Base-by-base conservation (phyloP, 2,329 filamentous ascomycete species). In the Teratosphaeria pseudoeucalypti region DNA sequence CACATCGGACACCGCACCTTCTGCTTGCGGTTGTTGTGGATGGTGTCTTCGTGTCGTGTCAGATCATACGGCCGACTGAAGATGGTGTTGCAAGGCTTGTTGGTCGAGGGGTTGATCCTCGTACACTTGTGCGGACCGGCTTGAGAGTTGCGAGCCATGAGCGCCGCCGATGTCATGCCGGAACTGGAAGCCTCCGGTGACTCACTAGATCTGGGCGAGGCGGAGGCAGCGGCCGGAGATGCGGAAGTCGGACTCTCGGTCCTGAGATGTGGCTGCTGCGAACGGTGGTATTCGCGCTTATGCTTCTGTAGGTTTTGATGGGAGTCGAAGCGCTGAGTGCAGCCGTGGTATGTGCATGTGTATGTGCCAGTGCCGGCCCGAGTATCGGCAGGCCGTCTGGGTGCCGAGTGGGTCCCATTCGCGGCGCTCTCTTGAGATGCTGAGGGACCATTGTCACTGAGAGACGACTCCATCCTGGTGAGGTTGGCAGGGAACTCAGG, bases 21-120 rank as follows among this genome's bases (percentile, higher is more conserved):
- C 73, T 92, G 86, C 80, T 96, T 96, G 68, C 89, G 85, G 1
- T 86, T 87, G 68, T 96, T 96, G 81, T 97, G 94, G 64, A 97
- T 97, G 0, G 94, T 97, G 66, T 96, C 92, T 73, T 99, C 94
- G 71, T 99, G 94, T 26, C 94, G 83, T 0, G 94, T 99, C 57
- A 99, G 81, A 74, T 99, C 94, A 79, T 99, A 99, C 1, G 94
- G 94, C 23, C 94, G 82, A 0, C 92, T 96, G 75, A 99, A 97
- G 58, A 96, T 81, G 0, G 91, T 95, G 72, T 90, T 92, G 81
- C 94, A 97, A 0, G 91, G 88, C 77, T 96, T 96, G 64, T 90
- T 90, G 0, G 94, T 97, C 64, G 89, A 92, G 1, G 92, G 92
- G 74, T 97, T 97, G 76, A 92, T 90, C 65, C 92, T 85, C 70